Evolutionary conservation across 2,329 filamentous ascomycete genomes (phyloP), one percentile per base, ranked within the genome.

Genomic region (Colletotrichum gigasporum): DNA sequence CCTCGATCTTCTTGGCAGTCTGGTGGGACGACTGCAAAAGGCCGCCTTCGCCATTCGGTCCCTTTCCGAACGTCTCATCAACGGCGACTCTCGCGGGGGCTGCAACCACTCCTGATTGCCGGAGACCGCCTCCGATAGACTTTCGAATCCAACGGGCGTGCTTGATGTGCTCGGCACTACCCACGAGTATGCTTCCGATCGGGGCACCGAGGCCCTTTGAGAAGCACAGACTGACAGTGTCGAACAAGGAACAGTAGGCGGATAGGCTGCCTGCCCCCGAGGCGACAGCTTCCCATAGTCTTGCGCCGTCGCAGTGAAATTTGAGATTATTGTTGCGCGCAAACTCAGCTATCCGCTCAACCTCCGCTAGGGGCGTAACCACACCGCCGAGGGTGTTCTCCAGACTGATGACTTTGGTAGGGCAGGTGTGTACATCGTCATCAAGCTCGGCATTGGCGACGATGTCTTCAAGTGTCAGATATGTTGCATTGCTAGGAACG

Each of bases 331-430:
- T 70, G 72, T 83, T 65, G 74, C 83, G 84, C 0, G 90, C 92
- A 82, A 91, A 97, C 1, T 81, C 81, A 0, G 87, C 83, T 71
- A 97, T 97, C 42, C 85, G 83, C 63, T 81, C 83, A 9, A 89
- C 85, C 75, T 97, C 93, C 2, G 79, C 77, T 1, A 97, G 82
- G 0, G 94, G 94, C 83, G 92, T 90, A 44, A 97, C 83, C 71
- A 89, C 88, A 22, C 94, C 94, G 58, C 88, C 87, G 51, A 97
- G 84, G 1, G 94, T 97, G 74, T 97, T 97, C 74, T 97, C 94
- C 48, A 97, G 81, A 66, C 87, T 90, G 69, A 97, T 92, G 52
- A 97, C 86, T 44, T 87, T 87, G 0, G 94, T 97, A 0, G 94
- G 93, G 71, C 91, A 94, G 30, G 84, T 82, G 74, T 97, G 93